These are phyloP conservation scores for Alternaria longipes DNA, from an alignment of 2,329 filamentous ascomycete genomes.

Conservation along the genomic window DNA sequence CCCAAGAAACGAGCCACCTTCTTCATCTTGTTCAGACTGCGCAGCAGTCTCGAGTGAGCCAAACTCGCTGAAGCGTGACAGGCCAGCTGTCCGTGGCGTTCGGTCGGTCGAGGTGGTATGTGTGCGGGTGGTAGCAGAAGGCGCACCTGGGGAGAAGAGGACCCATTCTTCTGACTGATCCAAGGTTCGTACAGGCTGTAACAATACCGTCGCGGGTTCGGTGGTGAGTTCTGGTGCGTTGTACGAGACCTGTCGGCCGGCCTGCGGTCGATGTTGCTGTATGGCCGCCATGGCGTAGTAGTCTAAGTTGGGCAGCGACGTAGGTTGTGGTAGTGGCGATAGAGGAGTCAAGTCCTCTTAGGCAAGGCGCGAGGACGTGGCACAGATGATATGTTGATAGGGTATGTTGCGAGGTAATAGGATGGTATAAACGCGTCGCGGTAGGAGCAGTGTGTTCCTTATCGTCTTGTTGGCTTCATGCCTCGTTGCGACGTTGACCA, in stretches of 20 bases:
- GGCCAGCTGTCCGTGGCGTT: slow-evolving; percentile 72
- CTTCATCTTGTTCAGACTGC: slow-evolving; percentile 60
- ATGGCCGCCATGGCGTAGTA: slow-evolving; percentile 48
- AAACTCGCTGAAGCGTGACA: slow-evolving; percentile 80
- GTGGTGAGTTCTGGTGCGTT: slow-evolving; percentile 37
- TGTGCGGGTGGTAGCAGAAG: slow-evolving; percentile 74
- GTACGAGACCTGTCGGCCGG: slow-evolving; percentile 47
- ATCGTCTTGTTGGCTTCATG: slow-evolving; percentile 29
- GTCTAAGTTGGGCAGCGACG: slow-evolving; percentile 17
- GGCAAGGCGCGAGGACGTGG: slow-evolving; percentile 30
- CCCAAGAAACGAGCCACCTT: slow-evolving; percentile 54
- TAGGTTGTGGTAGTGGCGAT: slow-evolving; percentile 23
- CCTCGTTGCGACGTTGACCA: slow-evolving; percentile 27
- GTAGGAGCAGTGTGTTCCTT: slow-evolving; percentile 18
- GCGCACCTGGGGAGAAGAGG: slow-evolving; percentile 75
- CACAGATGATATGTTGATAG: slow-evolving; percentile 6
- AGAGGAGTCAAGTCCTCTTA: slow-evolving; percentile 22
- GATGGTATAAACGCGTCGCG: slow-evolving; percentile 13
- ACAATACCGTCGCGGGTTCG: slow-evolving; percentile 42
- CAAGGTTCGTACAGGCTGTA: slow-evolving; percentile 57
- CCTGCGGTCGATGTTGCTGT: slow-evolving; percentile 50
- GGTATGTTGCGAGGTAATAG: neutral
- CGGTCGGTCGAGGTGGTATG: slow-evolving; percentile 71
- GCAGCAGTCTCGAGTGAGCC: slow-evolving; percentile 78
- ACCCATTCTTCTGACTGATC: slow-evolving; percentile 94